phyloP scores from a whole-genome alignment of 768 basidiomycete species.

The Mycena maculata region DNA sequence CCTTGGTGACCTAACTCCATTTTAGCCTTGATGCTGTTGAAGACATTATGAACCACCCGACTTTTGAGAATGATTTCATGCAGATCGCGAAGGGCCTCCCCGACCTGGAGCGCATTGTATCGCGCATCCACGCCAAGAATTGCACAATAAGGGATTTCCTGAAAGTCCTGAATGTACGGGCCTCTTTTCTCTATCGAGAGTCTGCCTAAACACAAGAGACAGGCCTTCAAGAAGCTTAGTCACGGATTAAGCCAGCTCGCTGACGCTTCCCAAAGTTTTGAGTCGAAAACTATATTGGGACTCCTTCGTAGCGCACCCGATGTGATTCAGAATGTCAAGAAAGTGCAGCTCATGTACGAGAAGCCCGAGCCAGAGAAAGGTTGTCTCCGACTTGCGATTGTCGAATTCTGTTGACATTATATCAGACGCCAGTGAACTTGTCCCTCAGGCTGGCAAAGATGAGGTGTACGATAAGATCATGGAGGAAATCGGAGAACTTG shows the following conservation, averaged over 20 bases:
- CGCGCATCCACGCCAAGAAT: slow-evolving; percentile 93
- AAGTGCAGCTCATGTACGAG: slow-evolving; percentile 79
- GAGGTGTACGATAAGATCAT: slow-evolving; percentile 84
- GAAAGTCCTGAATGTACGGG: slow-evolving; percentile 77
- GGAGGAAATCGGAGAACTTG: slow-evolving; percentile 75
- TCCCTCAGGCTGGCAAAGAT: slow-evolving; percentile 89
- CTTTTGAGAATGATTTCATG: slow-evolving; percentile 81
- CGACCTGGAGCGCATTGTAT: slow-evolving; percentile 93
- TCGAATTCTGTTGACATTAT: slow-evolving; percentile 6
- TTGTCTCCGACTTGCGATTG: slow-evolving; percentile 39
- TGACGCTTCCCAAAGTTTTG: slow-evolving; percentile 77
- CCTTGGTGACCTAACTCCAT: neutral
- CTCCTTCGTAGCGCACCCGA: slow-evolving; percentile 87
- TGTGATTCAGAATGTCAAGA: slow-evolving; percentile 74
- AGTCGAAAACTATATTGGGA: slow-evolving; percentile 79
- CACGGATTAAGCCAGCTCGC: slow-evolving; percentile 72
- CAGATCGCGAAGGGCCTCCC: slow-evolving; percentile 84
- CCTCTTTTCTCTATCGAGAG: neutral
- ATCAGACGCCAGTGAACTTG: slow-evolving; percentile 74
- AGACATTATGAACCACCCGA: slow-evolving; percentile 85
- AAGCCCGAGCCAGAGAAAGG: slow-evolving; percentile 68
- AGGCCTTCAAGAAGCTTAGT: slow-evolving; percentile 84
- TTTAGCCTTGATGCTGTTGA: slow-evolving; percentile 92
- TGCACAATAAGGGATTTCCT: slow-evolving; percentile 90
- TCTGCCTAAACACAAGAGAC: neutral